A percentile compares a stretch with the other conserved stretches of the same genome.
Conservation (phyloP, 371 early-diverging fungal genomes). For the Mucor irregularis region DNA sequence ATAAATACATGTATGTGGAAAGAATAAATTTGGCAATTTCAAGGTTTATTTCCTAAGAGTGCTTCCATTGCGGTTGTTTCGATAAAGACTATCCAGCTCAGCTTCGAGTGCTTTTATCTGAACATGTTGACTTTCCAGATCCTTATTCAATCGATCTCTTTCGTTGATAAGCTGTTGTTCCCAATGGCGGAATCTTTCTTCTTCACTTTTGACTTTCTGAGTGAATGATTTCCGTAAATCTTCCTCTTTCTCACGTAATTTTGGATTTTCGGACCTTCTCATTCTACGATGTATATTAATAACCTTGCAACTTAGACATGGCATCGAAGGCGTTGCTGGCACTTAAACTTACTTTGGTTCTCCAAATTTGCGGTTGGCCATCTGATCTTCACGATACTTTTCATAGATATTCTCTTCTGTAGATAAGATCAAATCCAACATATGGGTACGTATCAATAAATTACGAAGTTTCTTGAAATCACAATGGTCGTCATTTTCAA, state of each 20-base stretch:
- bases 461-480: slow-evolving; percentile 93
- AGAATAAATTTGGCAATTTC: too few species aligned
- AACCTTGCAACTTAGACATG: neutral
- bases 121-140: slow-evolving; percentile 90
- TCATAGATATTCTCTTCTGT: slow-evolving; percentile 92
- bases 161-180: slow-evolving; percentile 95
- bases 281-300: slow-evolving; percentile 23
- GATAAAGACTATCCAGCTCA: slow-evolving; percentile 71
- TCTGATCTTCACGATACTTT: slow-evolving; percentile 74
- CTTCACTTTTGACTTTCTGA: slow-evolving; percentile 92
- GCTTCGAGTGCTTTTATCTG: slow-evolving; percentile 85
- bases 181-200: slow-evolving; percentile 95
- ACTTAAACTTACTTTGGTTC: slow-evolving; percentile 60
- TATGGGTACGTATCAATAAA: slow-evolving; percentile 88
- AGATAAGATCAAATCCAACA: slow-evolving; percentile 84
- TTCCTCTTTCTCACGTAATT: slow-evolving; percentile 89
- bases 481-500: slow-evolving; percentile 87
- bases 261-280: slow-evolving; percentile 76
- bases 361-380: slow-evolving; percentile 80
- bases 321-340: neutral
- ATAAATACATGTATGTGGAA: too few species aligned
- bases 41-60: slow-evolving; percentile 16
- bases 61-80: slow-evolving; percentile 25
- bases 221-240: slow-evolving; percentile 87
- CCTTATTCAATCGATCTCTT: slow-evolving; percentile 93